Base-by-base conservation (phyloP, 306 rosid species). In the Inga laurina region DNA sequence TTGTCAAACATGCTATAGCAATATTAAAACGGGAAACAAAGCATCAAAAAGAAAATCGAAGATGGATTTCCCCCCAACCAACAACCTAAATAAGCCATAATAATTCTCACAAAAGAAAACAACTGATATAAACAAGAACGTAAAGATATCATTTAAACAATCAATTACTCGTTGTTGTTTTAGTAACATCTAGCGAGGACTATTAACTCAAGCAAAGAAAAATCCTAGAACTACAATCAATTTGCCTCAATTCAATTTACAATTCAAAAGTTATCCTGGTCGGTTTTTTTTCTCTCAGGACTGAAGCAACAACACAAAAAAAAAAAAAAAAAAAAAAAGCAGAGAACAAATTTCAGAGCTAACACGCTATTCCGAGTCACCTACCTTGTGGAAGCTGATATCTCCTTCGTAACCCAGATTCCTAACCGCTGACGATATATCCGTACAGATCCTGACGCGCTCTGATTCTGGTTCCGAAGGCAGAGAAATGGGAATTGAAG, bases 311-410 rank as follows among this genome's bases (percentile, higher is more conserved):
- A 13, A 88, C 14, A 46, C 54, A 72, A 18, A 30, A 61, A 16
- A 57, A 71, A 34, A 35, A 39, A 27, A 1, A 72, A 18, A 30
- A 61, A 16, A 57, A 71, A 34, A 35, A 39, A 27, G 30, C 8
- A 22, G 56, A 54, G 0, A 32, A 35, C 2, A 80, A 57, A 27
- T 27, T 67, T 10, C 24, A 56, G 49, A 6, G 5, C 43, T 24
- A 52, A 69, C 2, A 32, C n/a, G 43, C 66, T 22, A 82, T 57
- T 57, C 48, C 22, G 12, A 56, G 27, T 22, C 43, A 72, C 66
- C 75, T 16, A 90, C 98, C 92, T 91, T 84, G 76, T 83, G 85
- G 88, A 88, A 92, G 79, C 85, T 91, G 82, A 87, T 74, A 80
- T 86, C 91, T 85, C 88, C 89, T 16, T 79, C 78, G 79, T 82